phyloP scores from a whole-genome alignment of 345 rosid species.

The Microcos paniculata region DNA sequence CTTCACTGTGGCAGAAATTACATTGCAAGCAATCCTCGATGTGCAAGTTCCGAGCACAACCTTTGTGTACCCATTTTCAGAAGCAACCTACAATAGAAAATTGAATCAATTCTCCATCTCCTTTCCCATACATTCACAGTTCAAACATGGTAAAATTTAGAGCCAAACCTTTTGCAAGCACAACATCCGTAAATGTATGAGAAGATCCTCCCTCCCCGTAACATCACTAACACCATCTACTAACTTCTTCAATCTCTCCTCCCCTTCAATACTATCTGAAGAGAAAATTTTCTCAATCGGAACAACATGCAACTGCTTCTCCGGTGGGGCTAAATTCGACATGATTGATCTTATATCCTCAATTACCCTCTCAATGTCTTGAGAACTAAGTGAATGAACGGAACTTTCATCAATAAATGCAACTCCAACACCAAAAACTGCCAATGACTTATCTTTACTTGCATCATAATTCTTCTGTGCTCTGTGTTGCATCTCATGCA shows the following conservation, averaged over 20 bases:
- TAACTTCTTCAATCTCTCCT: constrained; percentile 48
- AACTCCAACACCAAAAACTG: constrained; percentile 88
- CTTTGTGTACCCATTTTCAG: constrained; percentile 73
- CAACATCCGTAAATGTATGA: constrained; percentile 61
- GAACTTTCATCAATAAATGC: constrained; percentile 72
- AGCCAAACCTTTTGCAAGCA: constrained; percentile 70
- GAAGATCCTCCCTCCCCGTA: constrained; percentile 86
- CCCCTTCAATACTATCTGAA: constrained; percentile 44
- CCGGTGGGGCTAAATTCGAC: constrained; percentile 52
- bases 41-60: constrained; percentile 72
- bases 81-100: constrained; percentile 53
- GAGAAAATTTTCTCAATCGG: constrained; percentile 54
- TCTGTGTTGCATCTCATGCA: constrained; percentile 76
- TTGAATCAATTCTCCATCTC: neutral
- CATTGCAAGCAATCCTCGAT: constrained; percentile 86
- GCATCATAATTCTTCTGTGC: constrained; percentile 86
- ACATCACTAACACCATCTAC: constrained; percentile 55
- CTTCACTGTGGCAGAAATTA: constrained; percentile 85
- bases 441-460: constrained; percentile 71
- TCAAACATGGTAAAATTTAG: neutral
- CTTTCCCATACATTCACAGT: neutral
- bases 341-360: constrained; percentile 50
- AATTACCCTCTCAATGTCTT: constrained; percentile 31
- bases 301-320: constrained; percentile 60
- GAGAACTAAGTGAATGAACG: constrained; percentile 29